Evolutionary conservation across 495 filamentous ascomycete species (phyloP), one percentile per base, ranked within the genome.

Genomic region (Staphylotrichum tortipilum): DNA sequence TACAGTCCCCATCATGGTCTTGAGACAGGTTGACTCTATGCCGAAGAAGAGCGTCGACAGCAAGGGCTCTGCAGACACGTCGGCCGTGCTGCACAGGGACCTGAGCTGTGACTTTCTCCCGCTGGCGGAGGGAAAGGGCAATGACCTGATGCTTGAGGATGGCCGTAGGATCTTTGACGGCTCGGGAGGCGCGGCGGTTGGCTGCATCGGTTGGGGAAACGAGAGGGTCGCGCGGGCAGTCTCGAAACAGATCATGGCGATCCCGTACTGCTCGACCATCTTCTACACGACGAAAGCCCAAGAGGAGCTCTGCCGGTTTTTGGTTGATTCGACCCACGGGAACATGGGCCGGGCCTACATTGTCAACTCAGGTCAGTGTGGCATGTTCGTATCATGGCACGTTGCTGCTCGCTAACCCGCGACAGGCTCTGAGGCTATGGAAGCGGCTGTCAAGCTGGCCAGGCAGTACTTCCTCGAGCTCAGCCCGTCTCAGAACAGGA

Each of bases 391-490:
- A 10, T 24, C 7, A n/a, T 7, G 21, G 1, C 4, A 5, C 23
- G 17, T 7, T 30, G 11, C 38, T 1, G 10, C 23, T 0, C 1
- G 26, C 36, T 47, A 24, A 66, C 23, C 56, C 65, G 4, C 61
- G 66, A 66, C 60, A 54, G 63, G 67, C 17, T 67, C 66, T 31
- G 66, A 68, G 49, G 64, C 65, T 19, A 64, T 67, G 60, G 64
- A 68, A 49, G 67, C 66, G 9, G 62, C 64, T 7, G 45, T 87
- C 41, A 89, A 89, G 55, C 67, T 88, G 8, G 76, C 81, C 17
- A 72, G 78, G 11, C 84, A 89, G 60, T 87, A 82, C 54, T 84
- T 76, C 53, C 68, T 81, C 5, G 82, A 86, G 65, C 59, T 44
- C 55, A 18, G 52, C 39, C 18, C 52, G 49, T 4, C 34, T 54